Conservation (phyloP, 2,329 filamentous ascomycete genomes). For the Alternaria gaisen region DNA sequence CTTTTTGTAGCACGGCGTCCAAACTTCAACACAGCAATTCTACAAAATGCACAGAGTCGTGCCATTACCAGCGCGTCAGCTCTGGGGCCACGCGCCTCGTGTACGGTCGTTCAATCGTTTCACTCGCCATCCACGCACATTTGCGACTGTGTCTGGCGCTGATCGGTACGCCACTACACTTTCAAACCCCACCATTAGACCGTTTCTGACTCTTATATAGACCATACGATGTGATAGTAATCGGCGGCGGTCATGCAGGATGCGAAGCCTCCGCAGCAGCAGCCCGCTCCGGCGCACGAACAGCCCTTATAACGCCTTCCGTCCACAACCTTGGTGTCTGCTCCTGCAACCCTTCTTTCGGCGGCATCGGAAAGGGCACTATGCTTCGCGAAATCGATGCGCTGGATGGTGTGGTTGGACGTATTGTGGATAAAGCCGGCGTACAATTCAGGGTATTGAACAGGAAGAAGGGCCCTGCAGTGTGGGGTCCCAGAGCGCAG, state of each 20-base stretch:
- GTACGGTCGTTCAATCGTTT: slow-evolving; percentile 52
- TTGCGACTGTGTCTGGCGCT: slow-evolving; percentile 57
- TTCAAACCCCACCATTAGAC: not conserved
- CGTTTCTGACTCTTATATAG: slow-evolving; percentile 53
- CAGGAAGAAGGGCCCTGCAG: slow-evolving; percentile 87
- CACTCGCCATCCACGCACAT: slow-evolving; percentile 47
- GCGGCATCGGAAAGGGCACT: slow-evolving; percentile 97
- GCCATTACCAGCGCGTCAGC: slow-evolving; percentile 48
- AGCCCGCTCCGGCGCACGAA: slow-evolving; percentile 86
- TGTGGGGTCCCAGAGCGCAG: slow-evolving; percentile 96
- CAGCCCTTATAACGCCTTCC: slow-evolving; percentile 88
- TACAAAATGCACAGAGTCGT: slow-evolving; percentile 37
- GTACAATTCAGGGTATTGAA: slow-evolving; percentile 95
- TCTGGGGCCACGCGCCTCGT: slow-evolving; percentile 60
- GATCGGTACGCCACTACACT: slow-evolving; percentile 29
- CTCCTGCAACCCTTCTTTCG: slow-evolving; percentile 96
- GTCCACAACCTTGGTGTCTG: slow-evolving; percentile 90
- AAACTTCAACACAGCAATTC: slow-evolving; percentile 10
- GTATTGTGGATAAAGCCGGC: slow-evolving; percentile 91
- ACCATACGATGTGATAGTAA: slow-evolving; percentile 89
- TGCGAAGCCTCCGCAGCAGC: slow-evolving; percentile 93
- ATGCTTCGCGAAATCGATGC: slow-evolving; percentile 96
- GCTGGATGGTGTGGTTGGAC: slow-evolving; percentile 85
- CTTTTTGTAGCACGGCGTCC: slow-evolving; percentile 19
- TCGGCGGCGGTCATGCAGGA: slow-evolving; percentile 94